Conservation (phyloP, 306 rosid genomes). For the Trifolium pratense region DNA sequence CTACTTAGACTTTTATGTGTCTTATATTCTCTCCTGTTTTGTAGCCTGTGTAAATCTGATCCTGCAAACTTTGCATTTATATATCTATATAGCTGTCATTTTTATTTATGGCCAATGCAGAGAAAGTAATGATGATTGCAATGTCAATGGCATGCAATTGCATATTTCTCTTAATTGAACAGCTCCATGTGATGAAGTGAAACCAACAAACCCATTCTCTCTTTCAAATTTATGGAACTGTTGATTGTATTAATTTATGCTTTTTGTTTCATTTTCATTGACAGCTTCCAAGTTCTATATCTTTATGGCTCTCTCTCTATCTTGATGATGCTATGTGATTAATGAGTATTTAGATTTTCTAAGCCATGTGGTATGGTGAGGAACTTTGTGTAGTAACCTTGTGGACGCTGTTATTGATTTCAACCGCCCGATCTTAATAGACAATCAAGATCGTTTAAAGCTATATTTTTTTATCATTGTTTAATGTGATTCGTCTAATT, state of each 20-base stretch:
- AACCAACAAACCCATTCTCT: slow-evolving; percentile 53
- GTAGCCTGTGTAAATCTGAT: slow-evolving; percentile 41
- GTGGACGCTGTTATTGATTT: too few relatives aligned
- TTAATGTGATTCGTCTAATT: too few relatives aligned
- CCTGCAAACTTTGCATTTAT: slow-evolving; percentile 47
- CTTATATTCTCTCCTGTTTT: slow-evolving; percentile 45
- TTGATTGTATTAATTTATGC: slow-evolving; percentile 38
- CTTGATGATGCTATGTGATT: slow-evolving; percentile 35
- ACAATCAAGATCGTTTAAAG: too few relatives aligned
- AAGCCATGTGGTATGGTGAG: too few relatives aligned
- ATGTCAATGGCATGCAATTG: slow-evolving; percentile 48
- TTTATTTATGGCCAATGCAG: slow-evolving; percentile 50
- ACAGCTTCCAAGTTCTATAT: slow-evolving; percentile 43
- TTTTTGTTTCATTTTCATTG: slow-evolving; percentile 59
- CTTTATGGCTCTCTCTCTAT: neutral
- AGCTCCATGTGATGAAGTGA: slow-evolving; percentile 30
- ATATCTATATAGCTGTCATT: slow-evolving; percentile 19
- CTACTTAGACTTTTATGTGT: slow-evolving; percentile 41
- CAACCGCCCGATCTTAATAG: too few relatives aligned
- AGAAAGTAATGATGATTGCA: slow-evolving; percentile 38
- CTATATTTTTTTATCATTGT: too few relatives aligned
- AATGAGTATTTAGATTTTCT: neutral
- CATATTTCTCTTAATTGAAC: slow-evolving; percentile 33
- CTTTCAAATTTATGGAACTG: slow-evolving; percentile 62
- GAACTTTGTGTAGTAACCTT: too few relatives aligned